Evolutionary conservation across 371 early-diverging fungal species (phyloP).

Genomic region (Syncephalastrum sp.): DNA sequence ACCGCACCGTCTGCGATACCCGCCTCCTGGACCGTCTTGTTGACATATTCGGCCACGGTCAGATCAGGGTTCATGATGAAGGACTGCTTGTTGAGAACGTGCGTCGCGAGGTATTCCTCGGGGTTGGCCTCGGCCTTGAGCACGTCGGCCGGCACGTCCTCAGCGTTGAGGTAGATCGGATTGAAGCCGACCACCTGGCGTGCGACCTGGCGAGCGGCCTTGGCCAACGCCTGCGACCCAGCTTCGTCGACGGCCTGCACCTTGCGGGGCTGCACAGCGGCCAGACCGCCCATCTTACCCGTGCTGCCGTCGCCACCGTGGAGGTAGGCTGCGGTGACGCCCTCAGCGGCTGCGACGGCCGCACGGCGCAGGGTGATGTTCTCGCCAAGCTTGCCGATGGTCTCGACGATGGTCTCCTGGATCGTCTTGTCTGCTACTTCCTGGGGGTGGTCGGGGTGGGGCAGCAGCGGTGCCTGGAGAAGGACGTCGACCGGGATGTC

Average conservation of each 20-base stretch:
- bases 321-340: constrained; percentile 58
- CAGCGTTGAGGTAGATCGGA: constrained; percentile 52
- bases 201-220: constrained; percentile 68
- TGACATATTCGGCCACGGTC: constrained; percentile 45
- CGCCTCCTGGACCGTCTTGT: constrained; percentile 29
- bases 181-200: constrained; percentile 80
- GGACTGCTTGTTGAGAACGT: constrained; percentile 69
- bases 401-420: constrained; percentile 63
- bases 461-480: constrained; percentile 56
- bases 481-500: constrained; percentile 38
- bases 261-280: constrained; percentile 50
- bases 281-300: constrained; percentile 73
- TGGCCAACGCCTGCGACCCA: constrained; percentile 33
- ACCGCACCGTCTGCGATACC: constrained; percentile 59
- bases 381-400: constrained; percentile 86
- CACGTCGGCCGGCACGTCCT: constrained; percentile 50
- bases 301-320: constrained; percentile 68
- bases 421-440: constrained; percentile 46
- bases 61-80: constrained; percentile 79
- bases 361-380: constrained; percentile 82
- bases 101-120: constrained; percentile 53
- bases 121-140: constrained; percentile 28
- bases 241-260: constrained; percentile 28
- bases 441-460: constrained; percentile 43
- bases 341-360: constrained; percentile 31